A percentile compares a stretch with the other conserved stretches of the same genome.
Evolutionary conservation across 2,329 filamentous ascomycete species (phyloP).

Genomic region (Daldinia sp.): DNA sequence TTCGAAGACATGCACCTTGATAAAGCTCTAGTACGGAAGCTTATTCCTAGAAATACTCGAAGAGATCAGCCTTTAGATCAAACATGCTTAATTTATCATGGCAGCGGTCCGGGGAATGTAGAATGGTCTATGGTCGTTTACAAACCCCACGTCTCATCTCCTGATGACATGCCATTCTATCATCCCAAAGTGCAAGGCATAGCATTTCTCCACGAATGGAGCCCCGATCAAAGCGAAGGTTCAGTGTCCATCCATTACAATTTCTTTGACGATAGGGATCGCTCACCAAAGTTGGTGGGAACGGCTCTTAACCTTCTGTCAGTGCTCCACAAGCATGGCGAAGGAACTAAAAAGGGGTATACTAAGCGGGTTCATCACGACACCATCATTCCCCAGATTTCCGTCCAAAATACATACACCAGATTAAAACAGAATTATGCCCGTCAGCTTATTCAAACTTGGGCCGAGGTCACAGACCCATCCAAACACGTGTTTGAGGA

Average conservation of each 20-base stretch:
- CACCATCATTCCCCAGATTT: constrained; percentile 76
- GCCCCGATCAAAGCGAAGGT: constrained; percentile 53
- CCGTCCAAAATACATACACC: constrained; percentile 83
- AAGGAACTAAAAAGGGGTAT: constrained; percentile 71
- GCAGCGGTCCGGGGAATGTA: constrained; percentile 43
- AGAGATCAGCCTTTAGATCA: constrained; percentile 80
- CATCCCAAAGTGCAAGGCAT: constrained; percentile 80
- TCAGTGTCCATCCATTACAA: constrained; percentile 68
- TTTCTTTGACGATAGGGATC: constrained; percentile 54
- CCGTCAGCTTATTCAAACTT: constrained; percentile 71
- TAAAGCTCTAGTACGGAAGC: constrained; percentile 74
- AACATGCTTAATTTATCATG: constrained; percentile 77
- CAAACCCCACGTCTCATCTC: constrained; percentile 72
- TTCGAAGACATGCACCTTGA: constrained; percentile 59
- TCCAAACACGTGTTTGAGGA: constrained; percentile 96
- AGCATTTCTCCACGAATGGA: constrained; percentile 77
- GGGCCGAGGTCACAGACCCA: constrained; percentile 89
- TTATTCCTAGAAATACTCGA: constrained; percentile 83
- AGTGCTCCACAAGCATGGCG: constrained; percentile 76
- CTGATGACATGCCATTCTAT: constrained; percentile 81
- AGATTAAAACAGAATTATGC: constrained; percentile 83
- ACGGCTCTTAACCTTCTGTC: constrained; percentile 74
- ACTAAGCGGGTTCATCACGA: constrained; percentile 87
- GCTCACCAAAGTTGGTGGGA: constrained; percentile 62
- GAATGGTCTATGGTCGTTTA: constrained; percentile 73